Evolutionary conservation across 176 grass and related monocot species (phyloP), one percentile per base, ranked within the genome.

Genomic region (Urochloa ruziziensis): DNA sequence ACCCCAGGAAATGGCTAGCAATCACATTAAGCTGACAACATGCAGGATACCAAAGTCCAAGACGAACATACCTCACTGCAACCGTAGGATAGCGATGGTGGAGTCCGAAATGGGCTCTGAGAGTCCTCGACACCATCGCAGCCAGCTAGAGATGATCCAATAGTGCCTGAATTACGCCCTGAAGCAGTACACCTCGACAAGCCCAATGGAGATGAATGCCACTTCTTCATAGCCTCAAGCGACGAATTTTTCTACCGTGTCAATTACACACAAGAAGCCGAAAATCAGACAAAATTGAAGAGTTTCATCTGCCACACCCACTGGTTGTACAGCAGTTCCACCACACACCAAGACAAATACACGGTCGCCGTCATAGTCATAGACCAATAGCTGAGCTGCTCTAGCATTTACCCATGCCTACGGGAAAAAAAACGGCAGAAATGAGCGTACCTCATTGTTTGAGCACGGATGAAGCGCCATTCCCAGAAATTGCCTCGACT

Each of bases 71-170:
- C 96, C 88, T 89, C 86, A 27, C 53, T 90, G 70, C 82, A 82
- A 48, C 75, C 88, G 53, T 94, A 98, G 15, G 89, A 71, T 53
- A 95, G 68, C 10, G 96, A 98, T 54, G 96, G 93, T 2, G 96
- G 96, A 33, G 96, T 98, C 21, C 80, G 81, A 79, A 98, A 98
- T 56, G 91, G 85, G 73, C 96, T 98, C 72, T 90, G 84, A 7
- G 68, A 83, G 23, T 90, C 88, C 42, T 87, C 85, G 64, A 43
- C 30, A 13, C 71, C 77, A 73, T 91, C 90, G 73, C 40, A 77
- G 61, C 80, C 80, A 70, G 33, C 76, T 80, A 56, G 77, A 53
- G 44, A 40, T 74, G 73, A 59, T 64, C 73, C 77, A 40, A 72
- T 79, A 19, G 17, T 49, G 44, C 54, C 57, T 53, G 35, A 69